A percentile compares a stretch with the other conserved stretches of the same genome.
Conservation (phyloP, 148 eudicot genomes). For the Vaccinium macrocarpon region DNA sequence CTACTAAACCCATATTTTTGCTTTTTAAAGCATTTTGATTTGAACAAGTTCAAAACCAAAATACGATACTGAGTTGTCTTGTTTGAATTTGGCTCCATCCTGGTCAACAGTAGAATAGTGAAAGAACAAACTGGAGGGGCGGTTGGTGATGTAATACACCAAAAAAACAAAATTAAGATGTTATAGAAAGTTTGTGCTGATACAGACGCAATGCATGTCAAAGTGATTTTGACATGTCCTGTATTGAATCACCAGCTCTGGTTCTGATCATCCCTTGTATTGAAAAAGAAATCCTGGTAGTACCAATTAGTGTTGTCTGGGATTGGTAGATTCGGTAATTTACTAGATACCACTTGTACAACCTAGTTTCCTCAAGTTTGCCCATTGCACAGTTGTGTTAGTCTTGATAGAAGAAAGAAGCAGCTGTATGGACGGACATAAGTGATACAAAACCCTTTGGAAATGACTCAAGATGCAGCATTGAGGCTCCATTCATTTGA, state of each 20-base stretch:
- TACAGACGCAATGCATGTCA: background rate
- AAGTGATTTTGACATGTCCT: background rate
- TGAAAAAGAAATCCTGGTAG: background rate
- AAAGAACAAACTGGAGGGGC: background rate
- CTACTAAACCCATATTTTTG: background rate
- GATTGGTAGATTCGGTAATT: background rate
- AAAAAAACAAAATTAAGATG: background rate
- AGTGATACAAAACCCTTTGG: background rate
- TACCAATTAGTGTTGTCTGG: background rate
- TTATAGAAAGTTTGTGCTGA: background rate
- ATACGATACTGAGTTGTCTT: background rate
- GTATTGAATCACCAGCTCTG: background rate
- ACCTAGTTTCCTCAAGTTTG: background rate
- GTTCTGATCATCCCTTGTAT: background rate
- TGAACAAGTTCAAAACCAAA: background rate
- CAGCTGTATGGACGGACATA: background rate
- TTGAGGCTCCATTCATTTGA: background rate
- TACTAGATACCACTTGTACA: background rate
- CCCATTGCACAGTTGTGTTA: background rate
- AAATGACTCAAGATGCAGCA: slow-evolving; percentile 2
- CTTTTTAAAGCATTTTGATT: background rate
- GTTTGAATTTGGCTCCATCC: background rate
- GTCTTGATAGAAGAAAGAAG: background rate
- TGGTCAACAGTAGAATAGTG: background rate
- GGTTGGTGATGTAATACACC: background rate